Conservation (phyloP, 2,329 filamentous ascomycete genomes). For the Penicillium sclerotiorum region DNA sequence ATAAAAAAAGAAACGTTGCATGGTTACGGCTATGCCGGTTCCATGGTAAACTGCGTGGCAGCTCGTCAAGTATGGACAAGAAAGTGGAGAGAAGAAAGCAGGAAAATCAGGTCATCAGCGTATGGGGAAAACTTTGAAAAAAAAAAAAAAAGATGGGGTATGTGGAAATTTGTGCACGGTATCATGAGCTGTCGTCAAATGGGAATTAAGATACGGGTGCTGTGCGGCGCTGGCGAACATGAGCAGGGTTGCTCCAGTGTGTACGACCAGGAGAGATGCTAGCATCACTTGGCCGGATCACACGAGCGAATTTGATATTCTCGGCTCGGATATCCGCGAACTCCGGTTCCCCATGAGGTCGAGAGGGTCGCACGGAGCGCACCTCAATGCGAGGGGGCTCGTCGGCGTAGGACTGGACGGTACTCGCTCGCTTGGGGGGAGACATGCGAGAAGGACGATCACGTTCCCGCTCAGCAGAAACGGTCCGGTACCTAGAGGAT, state of each 20-base stretch:
- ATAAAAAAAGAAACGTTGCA: too few relatives aligned
- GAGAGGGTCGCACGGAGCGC: conserved; percentile 24
- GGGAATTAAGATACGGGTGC: neutral
- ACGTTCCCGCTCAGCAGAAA: conserved; percentile 34
- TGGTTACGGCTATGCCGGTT: too few relatives aligned
- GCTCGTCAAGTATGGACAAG: conserved; percentile 20
- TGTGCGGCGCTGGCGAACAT: conserved; percentile 6
- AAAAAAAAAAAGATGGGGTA: conserved; percentile 2
- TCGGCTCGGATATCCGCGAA: conserved; percentile 24
- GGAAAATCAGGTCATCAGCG: neutral
- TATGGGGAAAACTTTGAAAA: too few relatives aligned
- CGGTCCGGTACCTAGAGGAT: conserved; percentile 30
- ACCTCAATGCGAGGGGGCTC: conserved; percentile 26
- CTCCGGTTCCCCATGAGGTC: conserved; percentile 28
- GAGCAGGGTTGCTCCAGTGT: conserved; percentile 23
- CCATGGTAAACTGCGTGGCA: conserved; percentile 4
- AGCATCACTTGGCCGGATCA: conserved; percentile 29
- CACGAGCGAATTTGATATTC: conserved; percentile 33
- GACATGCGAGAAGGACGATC: conserved; percentile 18
- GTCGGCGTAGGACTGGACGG: conserved; percentile 31
- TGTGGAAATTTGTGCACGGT: conserved; percentile 7
- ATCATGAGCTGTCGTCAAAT: conserved; percentile 24
- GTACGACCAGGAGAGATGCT: conserved; percentile 19
- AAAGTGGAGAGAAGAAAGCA: conserved; percentile 11
- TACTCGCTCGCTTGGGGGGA: conserved; percentile 33